phyloP scores from a whole-genome alignment of 2,329 filamentous ascomycete genomes.

The Gnomoniopsis smithogilvyi region DNA sequence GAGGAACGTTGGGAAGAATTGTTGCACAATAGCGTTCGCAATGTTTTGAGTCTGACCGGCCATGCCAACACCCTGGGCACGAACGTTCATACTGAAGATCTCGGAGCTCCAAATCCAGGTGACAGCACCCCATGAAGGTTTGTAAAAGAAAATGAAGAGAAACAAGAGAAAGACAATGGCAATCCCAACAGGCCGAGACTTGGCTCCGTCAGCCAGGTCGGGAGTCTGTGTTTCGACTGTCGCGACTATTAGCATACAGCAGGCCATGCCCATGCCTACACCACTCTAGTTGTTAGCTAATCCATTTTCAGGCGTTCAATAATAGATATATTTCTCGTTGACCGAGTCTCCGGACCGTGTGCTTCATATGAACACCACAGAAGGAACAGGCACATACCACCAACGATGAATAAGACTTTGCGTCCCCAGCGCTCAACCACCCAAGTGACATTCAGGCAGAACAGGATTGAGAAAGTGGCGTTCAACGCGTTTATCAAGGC shows the following conservation, averaged over 20 bases:
- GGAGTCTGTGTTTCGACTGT: constrained; percentile 30
- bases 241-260: constrained; percentile 66
- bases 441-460: constrained; percentile 71
- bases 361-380: background rate
- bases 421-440: constrained; percentile 69
- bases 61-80: constrained; percentile 66
- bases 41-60: constrained; percentile 56
- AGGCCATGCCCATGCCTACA: constrained; percentile 56
- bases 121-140: constrained; percentile 64
- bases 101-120: constrained; percentile 68
- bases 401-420: constrained; percentile 66
- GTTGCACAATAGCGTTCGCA: constrained; percentile 58
- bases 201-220: constrained; percentile 51
- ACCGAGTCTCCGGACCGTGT: too few relatives aligned
- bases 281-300: background rate
- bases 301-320: background rate
- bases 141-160: constrained; percentile 62
- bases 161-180: constrained; percentile 63
- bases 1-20: constrained; percentile 66
- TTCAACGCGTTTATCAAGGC: constrained; percentile 73
- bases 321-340: background rate
- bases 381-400: constrained; percentile 36
- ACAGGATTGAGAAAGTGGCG: constrained; percentile 68
- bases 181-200: constrained; percentile 57
- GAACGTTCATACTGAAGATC: constrained; percentile 66